phyloP scores from a whole-genome alignment of 192 early-diverging fungal species.

The Allomyces macrogynus region DNA sequence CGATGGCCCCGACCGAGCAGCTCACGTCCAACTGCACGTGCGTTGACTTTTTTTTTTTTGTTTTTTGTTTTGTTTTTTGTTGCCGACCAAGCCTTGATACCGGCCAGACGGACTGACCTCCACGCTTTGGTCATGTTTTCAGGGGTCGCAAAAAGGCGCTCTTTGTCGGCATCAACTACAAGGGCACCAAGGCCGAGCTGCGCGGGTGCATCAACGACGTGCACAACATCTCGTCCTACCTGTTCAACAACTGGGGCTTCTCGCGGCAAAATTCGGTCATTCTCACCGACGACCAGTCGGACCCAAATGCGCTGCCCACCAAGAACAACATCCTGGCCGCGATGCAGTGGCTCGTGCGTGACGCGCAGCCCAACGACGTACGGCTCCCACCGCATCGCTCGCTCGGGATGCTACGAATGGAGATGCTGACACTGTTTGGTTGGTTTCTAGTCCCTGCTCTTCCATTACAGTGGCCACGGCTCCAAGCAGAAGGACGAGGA shows the following conservation, averaged over 20 bases:
- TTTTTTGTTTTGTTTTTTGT: too few species aligned
- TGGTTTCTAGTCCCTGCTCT: constrained; percentile 31
- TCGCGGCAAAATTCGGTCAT: constrained; percentile 29
- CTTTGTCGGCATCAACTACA: constrained; percentile 87
- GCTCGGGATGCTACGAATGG: neutral
- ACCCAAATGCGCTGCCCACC: constrained; percentile 35
- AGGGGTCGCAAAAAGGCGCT: constrained; percentile 42
- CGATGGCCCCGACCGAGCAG: too few species aligned
- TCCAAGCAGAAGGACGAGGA: constrained; percentile 17
- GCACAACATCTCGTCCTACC: constrained; percentile 40
- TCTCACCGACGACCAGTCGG: constrained; percentile 47
- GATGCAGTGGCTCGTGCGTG: constrained; percentile 47
- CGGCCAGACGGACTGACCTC: too few species aligned
- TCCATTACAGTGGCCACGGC: constrained; percentile 61
- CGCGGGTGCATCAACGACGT: constrained; percentile 71
- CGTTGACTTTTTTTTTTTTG: too few species aligned
- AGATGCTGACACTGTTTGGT: constrained; percentile 1
- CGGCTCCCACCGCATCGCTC: constrained; percentile 9
- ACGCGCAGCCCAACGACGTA: constrained; percentile 47
- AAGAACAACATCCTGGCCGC: constrained; percentile 32
- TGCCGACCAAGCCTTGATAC: too few species aligned
- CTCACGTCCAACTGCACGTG: too few species aligned
- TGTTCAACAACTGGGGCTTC: constrained; percentile 34
- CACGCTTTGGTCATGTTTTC: too few species aligned
- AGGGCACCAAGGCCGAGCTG: constrained; percentile 15